Percentiles rank a stretch among this genome's conserved stretches.
Evolutionary conservation across 148 eudicot genomes (phyloP).

Genomic region (Amaranthus hypochondriacus): DNA sequence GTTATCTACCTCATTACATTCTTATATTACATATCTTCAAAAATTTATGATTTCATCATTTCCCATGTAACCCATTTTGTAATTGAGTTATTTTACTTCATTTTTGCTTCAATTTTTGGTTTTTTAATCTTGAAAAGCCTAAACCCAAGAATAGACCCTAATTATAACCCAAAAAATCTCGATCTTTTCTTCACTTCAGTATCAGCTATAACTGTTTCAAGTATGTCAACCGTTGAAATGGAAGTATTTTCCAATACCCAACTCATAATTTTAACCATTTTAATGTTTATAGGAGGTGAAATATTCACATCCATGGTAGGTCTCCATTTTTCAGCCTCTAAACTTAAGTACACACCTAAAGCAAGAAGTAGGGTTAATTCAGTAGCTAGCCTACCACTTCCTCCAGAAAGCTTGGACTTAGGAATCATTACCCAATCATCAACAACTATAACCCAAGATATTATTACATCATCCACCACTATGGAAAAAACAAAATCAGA

Average conservation of each 20-base stretch:
- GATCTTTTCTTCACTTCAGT: slow-evolving; percentile 59
- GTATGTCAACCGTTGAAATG: slow-evolving; percentile 72
- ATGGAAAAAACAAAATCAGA: slow-evolving; percentile 22
- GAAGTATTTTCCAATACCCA: slow-evolving; percentile 62
- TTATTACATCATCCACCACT: not conserved
- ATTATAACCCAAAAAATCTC: slow-evolving; percentile 12
- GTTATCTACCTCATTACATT: slow-evolving; percentile 1
- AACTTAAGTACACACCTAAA: slow-evolving; percentile 10
- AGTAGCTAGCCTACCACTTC: slow-evolving; percentile 10
- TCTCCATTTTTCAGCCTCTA: slow-evolving; percentile 32
- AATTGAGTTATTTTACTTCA: slow-evolving; percentile 38
- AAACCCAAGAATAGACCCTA: slow-evolving; percentile 27
- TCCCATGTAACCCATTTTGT: slow-evolving; percentile 25
- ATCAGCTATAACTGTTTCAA: slow-evolving; percentile 51
- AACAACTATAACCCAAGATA: not conserved
- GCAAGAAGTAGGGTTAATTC: slow-evolving; percentile 22
- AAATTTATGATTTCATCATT: not conserved
- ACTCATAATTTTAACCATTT: slow-evolving; percentile 43
- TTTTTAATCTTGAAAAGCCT: slow-evolving; percentile 22
- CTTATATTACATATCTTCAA: slow-evolving; percentile 1
- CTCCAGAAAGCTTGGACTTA: slow-evolving; percentile 15
- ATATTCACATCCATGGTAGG: slow-evolving; percentile 56
- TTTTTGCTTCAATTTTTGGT: slow-evolving; percentile 28
- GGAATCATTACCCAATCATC: not conserved
- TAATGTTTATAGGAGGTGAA: slow-evolving; percentile 71